Conservation (phyloP, 768 basidiomycete species). For the Amanita exitialis region DNA sequence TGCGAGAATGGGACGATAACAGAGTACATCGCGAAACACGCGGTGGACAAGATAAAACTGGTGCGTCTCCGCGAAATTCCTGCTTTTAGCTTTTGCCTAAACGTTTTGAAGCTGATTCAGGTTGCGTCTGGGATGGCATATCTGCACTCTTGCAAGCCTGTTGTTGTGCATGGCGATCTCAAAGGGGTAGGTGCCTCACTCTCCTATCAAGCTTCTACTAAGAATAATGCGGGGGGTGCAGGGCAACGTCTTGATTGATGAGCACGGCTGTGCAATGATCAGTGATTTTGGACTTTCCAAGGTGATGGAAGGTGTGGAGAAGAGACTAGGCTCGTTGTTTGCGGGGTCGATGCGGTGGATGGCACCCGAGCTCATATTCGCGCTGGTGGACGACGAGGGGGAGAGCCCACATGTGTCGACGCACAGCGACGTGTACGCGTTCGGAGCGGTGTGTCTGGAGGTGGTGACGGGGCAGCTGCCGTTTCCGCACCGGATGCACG, state of each 20-base stretch:
- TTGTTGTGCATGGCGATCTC: conserved; percentile 50
- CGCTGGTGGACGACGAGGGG: conserved; percentile 38
- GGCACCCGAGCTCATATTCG: conserved; percentile 48
- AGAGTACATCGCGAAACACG: conserved; percentile 27
- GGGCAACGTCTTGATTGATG: conserved; percentile 50
- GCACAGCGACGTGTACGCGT: conserved; percentile 50
- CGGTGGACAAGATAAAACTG: neutral
- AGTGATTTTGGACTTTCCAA: conserved; percentile 56
- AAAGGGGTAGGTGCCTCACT: too few relatives aligned
- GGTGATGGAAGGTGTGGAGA: conserved; percentile 44
- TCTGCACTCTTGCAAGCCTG: conserved; percentile 43
- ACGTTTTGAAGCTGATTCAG: conserved; percentile 43
- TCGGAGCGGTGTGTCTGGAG: conserved; percentile 44
- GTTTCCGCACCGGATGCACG: conserved; percentile 42
- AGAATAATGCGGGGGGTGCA: too few relatives aligned
- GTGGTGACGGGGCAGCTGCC: conserved; percentile 42
- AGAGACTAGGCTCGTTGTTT: too few relatives aligned
- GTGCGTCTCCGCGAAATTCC: too few relatives aligned
- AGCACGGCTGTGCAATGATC: conserved; percentile 40
- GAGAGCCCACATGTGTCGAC: conserved; percentile 35
- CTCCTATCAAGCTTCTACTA: too few relatives aligned
- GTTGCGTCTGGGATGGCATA: conserved; percentile 50
- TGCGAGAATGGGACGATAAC: conserved; percentile 49
- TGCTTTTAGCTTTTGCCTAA: too few relatives aligned
- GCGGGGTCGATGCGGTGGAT: conserved; percentile 45